These are phyloP conservation scores for Stachybotrys chartarum DNA, from an alignment of 2,329 filamentous ascomycete species.

Conservation along the genomic window DNA sequence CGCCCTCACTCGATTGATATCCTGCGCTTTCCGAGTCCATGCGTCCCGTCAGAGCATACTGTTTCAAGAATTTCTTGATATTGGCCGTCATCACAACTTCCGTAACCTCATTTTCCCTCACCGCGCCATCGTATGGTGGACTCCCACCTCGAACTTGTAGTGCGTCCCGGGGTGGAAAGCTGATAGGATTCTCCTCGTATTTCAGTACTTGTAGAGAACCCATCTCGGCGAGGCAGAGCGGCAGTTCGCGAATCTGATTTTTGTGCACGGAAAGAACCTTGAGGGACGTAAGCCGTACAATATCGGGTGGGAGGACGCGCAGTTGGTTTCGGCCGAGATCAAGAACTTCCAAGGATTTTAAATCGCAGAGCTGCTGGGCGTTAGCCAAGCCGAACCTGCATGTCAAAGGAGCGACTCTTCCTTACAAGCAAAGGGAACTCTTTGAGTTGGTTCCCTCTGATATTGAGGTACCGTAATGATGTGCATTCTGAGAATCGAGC, in stretches of 20 bases:
- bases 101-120: constrained; percentile 54
- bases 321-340: constrained; percentile 89
- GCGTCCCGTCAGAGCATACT: constrained; percentile 42
- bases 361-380: constrained; percentile 65
- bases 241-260: constrained; percentile 80
- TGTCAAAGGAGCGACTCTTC: not conserved
- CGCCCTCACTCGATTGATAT: constrained; percentile 63
- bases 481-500: constrained; percentile 67
- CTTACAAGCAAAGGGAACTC: constrained; percentile 52
- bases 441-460: constrained; percentile 66
- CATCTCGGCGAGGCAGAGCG: constrained; percentile 82
- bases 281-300: constrained; percentile 73
- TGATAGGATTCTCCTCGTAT: constrained; percentile 79
- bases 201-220: constrained; percentile 82
- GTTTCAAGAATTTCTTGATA: constrained; percentile 54
- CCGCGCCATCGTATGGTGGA: constrained; percentile 45
- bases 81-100: constrained; percentile 53
- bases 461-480: constrained; percentile 72
- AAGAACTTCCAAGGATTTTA: constrained; percentile 83
- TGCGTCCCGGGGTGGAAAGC: constrained; percentile 67
- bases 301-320: constrained; percentile 66
- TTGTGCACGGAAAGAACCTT: constrained; percentile 85
- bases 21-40: constrained; percentile 48
- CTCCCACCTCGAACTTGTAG: constrained; percentile 51
- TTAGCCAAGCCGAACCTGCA: constrained; percentile 6